Conservation (phyloP, 805 yeast genomes). For the Saccharomyces jurei region DNA sequence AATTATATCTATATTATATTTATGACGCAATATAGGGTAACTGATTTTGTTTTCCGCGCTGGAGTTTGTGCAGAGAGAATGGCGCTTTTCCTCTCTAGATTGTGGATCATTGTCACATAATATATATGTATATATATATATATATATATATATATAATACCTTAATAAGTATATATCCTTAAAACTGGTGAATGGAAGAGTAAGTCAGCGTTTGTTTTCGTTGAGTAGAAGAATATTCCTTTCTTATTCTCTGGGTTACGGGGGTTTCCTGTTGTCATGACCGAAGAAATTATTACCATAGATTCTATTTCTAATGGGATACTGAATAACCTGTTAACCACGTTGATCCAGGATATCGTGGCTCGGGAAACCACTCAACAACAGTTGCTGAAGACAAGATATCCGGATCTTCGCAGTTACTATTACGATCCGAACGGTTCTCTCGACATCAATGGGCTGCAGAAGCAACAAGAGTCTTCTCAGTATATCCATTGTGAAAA, state of each 20-base stretch:
- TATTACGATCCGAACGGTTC: conserved; percentile 20
- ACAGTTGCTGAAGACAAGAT: conserved; percentile 17
- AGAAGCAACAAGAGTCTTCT: conserved; percentile 28
- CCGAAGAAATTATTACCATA: conserved; percentile 11
- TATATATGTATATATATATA: not conserved
- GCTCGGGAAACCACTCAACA: conserved; percentile 21
- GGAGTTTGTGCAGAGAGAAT: not conserved
- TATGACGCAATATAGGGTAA: not conserved
- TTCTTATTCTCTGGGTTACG: not conserved
- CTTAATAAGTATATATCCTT: not conserved
- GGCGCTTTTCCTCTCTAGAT: not conserved
- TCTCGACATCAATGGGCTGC: conserved; percentile 23
- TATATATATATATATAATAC: not conserved
- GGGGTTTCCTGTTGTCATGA: conserved; percentile 2
- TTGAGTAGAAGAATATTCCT: not conserved
- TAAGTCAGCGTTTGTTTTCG: not conserved
- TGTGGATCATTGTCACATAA: not conserved
- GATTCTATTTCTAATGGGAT: conserved; percentile 20
- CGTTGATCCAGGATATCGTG: conserved; percentile 28
- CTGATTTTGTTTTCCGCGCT: not conserved
- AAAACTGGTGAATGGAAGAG: not conserved
- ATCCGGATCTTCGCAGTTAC: conserved; percentile 21
- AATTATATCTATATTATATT: not conserved
- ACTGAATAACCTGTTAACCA: conserved; percentile 20
- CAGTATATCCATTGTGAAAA: conserved; percentile 67